phyloP scores from a whole-genome alignment of 768 basidiomycete genomes.

The Hypholoma sublateritium region DNA sequence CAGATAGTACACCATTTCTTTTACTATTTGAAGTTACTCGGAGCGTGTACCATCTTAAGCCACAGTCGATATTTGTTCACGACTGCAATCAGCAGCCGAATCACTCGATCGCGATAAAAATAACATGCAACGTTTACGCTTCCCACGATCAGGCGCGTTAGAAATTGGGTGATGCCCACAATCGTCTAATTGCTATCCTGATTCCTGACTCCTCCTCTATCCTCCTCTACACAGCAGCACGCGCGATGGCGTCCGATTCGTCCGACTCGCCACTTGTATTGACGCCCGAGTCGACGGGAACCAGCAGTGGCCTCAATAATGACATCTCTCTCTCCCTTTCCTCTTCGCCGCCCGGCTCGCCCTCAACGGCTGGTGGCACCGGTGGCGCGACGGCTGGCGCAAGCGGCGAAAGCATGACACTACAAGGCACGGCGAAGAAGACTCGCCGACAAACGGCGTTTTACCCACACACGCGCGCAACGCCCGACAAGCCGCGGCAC shows the following conservation, averaged over 20 bases:
- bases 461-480: constrained; percentile 71
- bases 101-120: too few species aligned
- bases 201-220: constrained; percentile 5
- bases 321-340: constrained; percentile 14
- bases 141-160: neutral
- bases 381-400: too few species aligned
- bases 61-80: too few species aligned
- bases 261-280: constrained; percentile 53
- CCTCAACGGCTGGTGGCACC: neutral
- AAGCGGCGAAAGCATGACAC: neutral
- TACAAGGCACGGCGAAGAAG: constrained; percentile 32
- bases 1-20: too few species aligned
- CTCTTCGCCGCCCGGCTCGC: constrained; percentile 9
- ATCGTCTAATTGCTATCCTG: neutral
- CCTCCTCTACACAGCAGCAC: neutral
- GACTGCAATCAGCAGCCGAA: too few species aligned
- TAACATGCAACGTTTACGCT: neutral
- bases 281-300: constrained; percentile 60
- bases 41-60: too few species aligned
- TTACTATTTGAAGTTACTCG: too few species aligned
- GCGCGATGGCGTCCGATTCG: constrained; percentile 38
- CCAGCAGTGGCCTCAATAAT: constrained; percentile 18
- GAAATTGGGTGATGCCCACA: neutral
- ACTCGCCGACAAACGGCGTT: constrained; percentile 70
- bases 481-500: constrained; percentile 67